These are phyloP conservation scores for Pythium vanterpoolii DNA, from an alignment of 352 stramenopile genomes.

Conservation along the genomic window DNA sequence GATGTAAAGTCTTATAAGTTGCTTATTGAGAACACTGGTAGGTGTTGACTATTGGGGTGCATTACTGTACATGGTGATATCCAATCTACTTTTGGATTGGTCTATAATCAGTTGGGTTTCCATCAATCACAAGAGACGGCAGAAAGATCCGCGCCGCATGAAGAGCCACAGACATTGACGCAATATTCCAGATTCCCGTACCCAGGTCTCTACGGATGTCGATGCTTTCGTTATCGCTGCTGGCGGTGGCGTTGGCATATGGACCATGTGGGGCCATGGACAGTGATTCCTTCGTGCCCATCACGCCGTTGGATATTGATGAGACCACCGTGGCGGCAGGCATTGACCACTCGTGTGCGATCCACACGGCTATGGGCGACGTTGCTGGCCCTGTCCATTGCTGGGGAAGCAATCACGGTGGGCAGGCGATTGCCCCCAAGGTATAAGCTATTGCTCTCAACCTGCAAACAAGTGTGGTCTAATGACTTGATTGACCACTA, in stretches of 20 bases:
- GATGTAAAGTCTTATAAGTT: too few relatives aligned
- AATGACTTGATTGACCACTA: slow-evolving; percentile 4
- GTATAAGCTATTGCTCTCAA: slow-evolving; percentile 9
- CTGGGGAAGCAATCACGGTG: slow-evolving; percentile 64
- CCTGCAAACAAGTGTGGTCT: not conserved
- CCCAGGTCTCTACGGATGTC: not conserved
- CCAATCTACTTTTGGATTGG: not conserved
- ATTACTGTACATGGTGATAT: too few relatives aligned
- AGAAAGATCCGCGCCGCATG: not conserved
- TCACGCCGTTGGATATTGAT: slow-evolving; percentile 68
- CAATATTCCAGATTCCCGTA: not conserved
- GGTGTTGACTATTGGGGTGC: too few relatives aligned
- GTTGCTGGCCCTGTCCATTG: slow-evolving; percentile 75
- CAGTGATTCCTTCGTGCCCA: slow-evolving; percentile 2
- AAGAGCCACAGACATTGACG: not conserved
- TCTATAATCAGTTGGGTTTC: not conserved
- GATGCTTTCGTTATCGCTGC: not conserved
- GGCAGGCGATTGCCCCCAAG: slow-evolving; percentile 45
- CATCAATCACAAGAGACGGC: not conserved
- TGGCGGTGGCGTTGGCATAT: not conserved
- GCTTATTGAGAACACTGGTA: too few relatives aligned
- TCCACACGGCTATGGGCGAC: slow-evolving; percentile 58
- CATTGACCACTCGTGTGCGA: slow-evolving; percentile 80
- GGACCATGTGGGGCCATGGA: not conserved
- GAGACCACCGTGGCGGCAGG: slow-evolving; percentile 72